Percentiles rank a stretch among this genome's conserved stretches.
Conservation (phyloP, 1,284 basidiomycete species). For the Puccinia novopanici region DNA sequence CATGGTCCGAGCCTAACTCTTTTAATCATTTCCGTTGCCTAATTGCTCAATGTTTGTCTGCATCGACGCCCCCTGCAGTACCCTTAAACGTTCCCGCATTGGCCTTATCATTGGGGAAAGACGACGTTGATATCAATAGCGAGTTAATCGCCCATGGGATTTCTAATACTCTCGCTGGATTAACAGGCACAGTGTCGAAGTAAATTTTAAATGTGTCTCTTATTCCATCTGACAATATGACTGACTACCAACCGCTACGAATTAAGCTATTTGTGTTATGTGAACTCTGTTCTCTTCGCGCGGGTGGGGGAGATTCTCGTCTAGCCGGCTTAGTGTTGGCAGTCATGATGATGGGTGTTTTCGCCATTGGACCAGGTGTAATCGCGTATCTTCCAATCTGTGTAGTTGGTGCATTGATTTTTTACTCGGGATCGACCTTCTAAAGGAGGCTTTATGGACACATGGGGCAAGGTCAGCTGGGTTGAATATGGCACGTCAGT, state of each 20-base stretch:
- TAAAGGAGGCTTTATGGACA: slow-evolving; percentile 92
- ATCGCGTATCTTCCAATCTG: slow-evolving; percentile 75
- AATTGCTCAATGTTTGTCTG: neutral
- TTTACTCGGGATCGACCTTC: slow-evolving; percentile 88
- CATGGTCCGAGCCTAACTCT: slow-evolving; percentile 62
- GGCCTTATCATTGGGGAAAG: slow-evolving; percentile 86
- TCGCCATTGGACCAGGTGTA: slow-evolving; percentile 79
- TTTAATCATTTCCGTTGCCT: neutral
- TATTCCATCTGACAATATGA: neutral
- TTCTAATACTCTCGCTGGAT: slow-evolving; percentile 80
- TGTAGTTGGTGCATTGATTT: slow-evolving; percentile 77
- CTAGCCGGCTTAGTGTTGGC: slow-evolving; percentile 85
- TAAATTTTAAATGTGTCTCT: neutral
- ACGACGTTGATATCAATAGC: slow-evolving; percentile 84
- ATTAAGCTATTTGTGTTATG: slow-evolving; percentile 53
- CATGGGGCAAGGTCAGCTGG: slow-evolving; percentile 72
- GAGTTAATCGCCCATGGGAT: slow-evolving; percentile 91
- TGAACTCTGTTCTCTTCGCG: slow-evolving; percentile 67
- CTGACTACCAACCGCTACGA: neutral
- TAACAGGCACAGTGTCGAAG: slow-evolving; percentile 71
- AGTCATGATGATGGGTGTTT: slow-evolving; percentile 70
- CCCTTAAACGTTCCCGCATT: slow-evolving; percentile 73
- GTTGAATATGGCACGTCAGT: slow-evolving; percentile 48
- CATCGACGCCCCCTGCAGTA: neutral
- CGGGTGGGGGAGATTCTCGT: slow-evolving; percentile 82